These are phyloP conservation scores for Erysimum cheiranthoides DNA, from an alignment of 345 rosid genomes.

Conservation along the genomic window DNA sequence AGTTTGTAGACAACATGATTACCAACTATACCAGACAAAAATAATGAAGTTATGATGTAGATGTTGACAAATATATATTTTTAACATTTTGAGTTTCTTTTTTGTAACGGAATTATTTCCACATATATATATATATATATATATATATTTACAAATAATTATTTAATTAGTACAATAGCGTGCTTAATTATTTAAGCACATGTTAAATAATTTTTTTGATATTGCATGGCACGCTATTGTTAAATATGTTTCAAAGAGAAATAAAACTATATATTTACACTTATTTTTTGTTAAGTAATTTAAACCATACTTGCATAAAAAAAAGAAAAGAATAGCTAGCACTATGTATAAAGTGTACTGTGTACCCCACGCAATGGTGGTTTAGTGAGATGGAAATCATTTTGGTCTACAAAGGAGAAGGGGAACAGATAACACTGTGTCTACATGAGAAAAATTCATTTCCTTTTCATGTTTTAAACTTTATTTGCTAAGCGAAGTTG, in stretches of 20 bases:
- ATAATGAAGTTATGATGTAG: constrained; percentile 18
- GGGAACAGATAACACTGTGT: constrained; percentile 26
- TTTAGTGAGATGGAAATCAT: constrained; percentile 43
- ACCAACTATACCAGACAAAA: background rate
- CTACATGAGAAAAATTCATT: constrained; percentile 8
- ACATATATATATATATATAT: too few species aligned
- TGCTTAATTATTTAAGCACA: too few species aligned
- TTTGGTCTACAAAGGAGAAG: constrained; percentile 18
- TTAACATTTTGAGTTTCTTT: background rate
- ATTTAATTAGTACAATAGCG: too few species aligned
- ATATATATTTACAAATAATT: too few species aligned
- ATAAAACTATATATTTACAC: background rate
- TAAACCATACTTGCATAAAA: constrained; percentile 3
- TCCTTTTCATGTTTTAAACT: constrained; percentile 7
- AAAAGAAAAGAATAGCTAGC: background rate
- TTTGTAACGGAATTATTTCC: background rate
- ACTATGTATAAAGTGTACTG: background rate
- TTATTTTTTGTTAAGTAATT: background rate
- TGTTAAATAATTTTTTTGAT: too few species aligned
- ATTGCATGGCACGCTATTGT: too few species aligned
- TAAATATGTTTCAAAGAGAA: background rate
- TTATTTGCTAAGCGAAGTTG: constrained; percentile 10
- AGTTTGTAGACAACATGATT: constrained; percentile 29
- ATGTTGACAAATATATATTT: constrained; percentile 10
- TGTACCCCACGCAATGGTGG: constrained; percentile 42